These are phyloP conservation scores for Fennellomyces sp. DNA, from an alignment of 371 early-diverging fungal genomes.

Conservation along the genomic window DNA sequence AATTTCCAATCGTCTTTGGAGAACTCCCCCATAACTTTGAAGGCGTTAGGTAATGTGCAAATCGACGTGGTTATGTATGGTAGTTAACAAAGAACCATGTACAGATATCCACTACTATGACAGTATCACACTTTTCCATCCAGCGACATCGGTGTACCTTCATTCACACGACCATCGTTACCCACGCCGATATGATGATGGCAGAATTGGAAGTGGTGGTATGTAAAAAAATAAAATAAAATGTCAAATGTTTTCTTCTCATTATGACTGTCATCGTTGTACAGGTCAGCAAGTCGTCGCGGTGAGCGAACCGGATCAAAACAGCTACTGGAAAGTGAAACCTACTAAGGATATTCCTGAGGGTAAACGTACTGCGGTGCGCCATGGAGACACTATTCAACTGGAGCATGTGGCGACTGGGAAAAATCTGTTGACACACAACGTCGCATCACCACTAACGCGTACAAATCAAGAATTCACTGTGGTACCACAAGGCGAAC, in stretches of 20 bases:
- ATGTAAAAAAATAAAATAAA: slow-evolving; percentile 22
- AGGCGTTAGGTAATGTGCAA: slow-evolving; percentile 20
- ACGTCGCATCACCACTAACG: slow-evolving; percentile 93
- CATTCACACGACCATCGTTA: slow-evolving; percentile 84
- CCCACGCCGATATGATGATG: slow-evolving; percentile 92
- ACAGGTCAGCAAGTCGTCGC: slow-evolving; percentile 89
- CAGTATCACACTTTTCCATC: slow-evolving; percentile 79
- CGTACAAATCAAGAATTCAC: slow-evolving; percentile 93
- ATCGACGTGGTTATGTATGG: neutral
- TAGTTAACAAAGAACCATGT: neutral
- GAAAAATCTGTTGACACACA: slow-evolving; percentile 82
- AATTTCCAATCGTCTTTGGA: slow-evolving; percentile 81
- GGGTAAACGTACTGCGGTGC: slow-evolving; percentile 22
- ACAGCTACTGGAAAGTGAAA: slow-evolving; percentile 82
- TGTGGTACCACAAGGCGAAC: slow-evolving; percentile 49
- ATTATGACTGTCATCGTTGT: neutral
- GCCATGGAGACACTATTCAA: slow-evolving; percentile 65
- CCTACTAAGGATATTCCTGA: slow-evolving; percentile 22
- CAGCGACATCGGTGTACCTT: slow-evolving; percentile 72
- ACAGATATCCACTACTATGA: slow-evolving; percentile 80
- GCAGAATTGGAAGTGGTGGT: slow-evolving; percentile 83
- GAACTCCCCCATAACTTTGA: slow-evolving; percentile 66
- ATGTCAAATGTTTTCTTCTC: neutral
- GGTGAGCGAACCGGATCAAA: slow-evolving; percentile 56
- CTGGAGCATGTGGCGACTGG: slow-evolving; percentile 66